These are phyloP conservation scores for Hapsidospora chrysogenum DNA, from an alignment of 495 filamentous ascomycete species.

Conservation along the genomic window DNA sequence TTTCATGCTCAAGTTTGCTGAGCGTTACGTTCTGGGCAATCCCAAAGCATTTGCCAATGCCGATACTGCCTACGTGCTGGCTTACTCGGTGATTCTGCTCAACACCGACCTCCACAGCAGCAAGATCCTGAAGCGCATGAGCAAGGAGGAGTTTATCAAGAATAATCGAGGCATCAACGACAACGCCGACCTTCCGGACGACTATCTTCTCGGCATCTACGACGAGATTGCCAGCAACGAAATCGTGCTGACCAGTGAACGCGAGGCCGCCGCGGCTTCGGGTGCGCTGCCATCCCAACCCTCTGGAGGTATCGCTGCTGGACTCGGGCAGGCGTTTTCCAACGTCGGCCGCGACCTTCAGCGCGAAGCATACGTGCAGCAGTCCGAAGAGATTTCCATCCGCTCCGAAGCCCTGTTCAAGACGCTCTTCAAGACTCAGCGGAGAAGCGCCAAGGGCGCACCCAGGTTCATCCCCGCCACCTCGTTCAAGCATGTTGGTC, in stretches of 20 bases:
- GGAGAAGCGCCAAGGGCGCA: constrained; percentile 51
- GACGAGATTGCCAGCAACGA: constrained; percentile 85
- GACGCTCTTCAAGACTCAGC: constrained; percentile 71
- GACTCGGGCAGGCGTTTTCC: constrained; percentile 76
- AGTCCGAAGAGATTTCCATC: constrained; percentile 73
- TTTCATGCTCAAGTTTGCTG: constrained; percentile 98
- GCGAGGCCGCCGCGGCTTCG: constrained; percentile 65
- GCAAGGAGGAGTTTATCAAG: constrained; percentile 91
- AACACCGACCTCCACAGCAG: constrained; percentile 91
- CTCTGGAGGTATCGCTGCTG: constrained; percentile 60
- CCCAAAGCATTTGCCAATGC: constrained; percentile 97
- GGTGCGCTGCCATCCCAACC: constrained; percentile 41
- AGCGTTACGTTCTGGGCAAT: constrained; percentile 85
- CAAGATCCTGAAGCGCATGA: constrained; percentile 82
- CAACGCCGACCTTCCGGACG: constrained; percentile 79
- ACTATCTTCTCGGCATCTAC: constrained; percentile 79
- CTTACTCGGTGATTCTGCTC: constrained; percentile 91
- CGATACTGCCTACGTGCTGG: constrained; percentile 89
- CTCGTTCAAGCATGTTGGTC: constrained; percentile 84
- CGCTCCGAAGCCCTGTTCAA: constrained; percentile 68
- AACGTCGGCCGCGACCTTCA: constrained; percentile 85
- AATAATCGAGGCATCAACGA: constrained; percentile 99
- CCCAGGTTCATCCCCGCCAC: constrained; percentile 79
- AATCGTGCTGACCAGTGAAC: constrained; percentile 86
- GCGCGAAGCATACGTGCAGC: constrained; percentile 81